Base-by-base conservation (phyloP, 768 basidiomycete genomes). In the Boletellus emodensis region DNA sequence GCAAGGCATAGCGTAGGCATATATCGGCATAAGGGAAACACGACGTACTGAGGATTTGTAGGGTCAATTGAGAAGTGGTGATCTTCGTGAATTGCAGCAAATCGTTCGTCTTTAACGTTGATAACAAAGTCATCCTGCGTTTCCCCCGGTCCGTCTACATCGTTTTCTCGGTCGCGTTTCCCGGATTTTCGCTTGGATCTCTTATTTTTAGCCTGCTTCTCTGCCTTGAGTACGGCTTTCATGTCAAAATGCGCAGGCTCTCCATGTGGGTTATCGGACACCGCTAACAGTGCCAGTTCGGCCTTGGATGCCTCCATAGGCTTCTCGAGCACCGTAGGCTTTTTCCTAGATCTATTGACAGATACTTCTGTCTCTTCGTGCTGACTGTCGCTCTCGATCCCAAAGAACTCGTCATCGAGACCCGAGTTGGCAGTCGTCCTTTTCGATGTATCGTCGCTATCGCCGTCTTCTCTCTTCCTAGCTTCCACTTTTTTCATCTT, bases 41-140 rank as follows among this genome's bases (percentile, higher is more conserved):
- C 0, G 15, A 77, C 93, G 56, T 63, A 96, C 95, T 85, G 90
- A 65, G 95, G 93, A 71, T 97, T 90, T 46, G 82, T 89, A 17
- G 96, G 95, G 68, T 99, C 96, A 57, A 99, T 94, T 0, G 95
- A 94, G 57, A 90, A 98, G 30, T 85, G 80, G 60, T 90, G 84
- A 61, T 97, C 87, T 58, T 96, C 91, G 60, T 93, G 88, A 39
- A 98, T 63, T 18, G 80, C 85, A 63, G 82, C 82, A 77, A 98
- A 98, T 14, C 96, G 85, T 10, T 85, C 80, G 61, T 99, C 96
- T 59, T 80, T 79, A 53, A 94, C 83, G 63, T 99, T 75, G 60
- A 98, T 82, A 38, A 75, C 66, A 66, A 98, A 98, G 52, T 84
- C 81, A 45, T 85, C 84, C 63, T 95, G 90, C 28, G 81, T 68